Percentiles rank a stretch among this genome's conserved stretches.
These are phyloP conservation scores for Picochlorum sp. DNA, from an alignment of 139 green algal genomes.

Conservation along the genomic window DNA sequence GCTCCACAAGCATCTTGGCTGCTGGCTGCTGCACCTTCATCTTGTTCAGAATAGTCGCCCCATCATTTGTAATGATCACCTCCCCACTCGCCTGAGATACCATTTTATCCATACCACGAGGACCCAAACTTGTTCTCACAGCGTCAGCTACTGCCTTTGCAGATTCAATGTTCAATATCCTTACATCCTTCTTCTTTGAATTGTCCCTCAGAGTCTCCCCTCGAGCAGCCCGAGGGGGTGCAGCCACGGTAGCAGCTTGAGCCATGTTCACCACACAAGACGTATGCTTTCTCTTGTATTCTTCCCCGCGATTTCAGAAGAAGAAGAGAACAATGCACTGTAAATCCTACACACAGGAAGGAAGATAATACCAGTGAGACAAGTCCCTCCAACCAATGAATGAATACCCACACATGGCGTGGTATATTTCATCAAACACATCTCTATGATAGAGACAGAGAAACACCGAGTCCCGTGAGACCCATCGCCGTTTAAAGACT, in stretches of 20 bases:
- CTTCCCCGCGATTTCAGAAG: too few species aligned
- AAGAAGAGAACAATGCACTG: too few species aligned
- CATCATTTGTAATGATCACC: slow-evolving; percentile 99
- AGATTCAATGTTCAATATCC: slow-evolving; percentile 91
- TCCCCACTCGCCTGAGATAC: slow-evolving; percentile 80
- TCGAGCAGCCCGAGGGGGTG: slow-evolving; percentile 11
- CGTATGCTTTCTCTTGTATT: too few species aligned
- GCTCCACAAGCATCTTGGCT: slow-evolving; percentile 99
- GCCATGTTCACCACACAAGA: background rate
- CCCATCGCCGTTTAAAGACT: too few species aligned
- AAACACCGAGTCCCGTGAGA: too few species aligned
- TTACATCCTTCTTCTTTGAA: slow-evolving; percentile 85
- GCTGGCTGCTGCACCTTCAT: slow-evolving; percentile 95
- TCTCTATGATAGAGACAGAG: too few species aligned
- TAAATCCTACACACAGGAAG: too few species aligned
- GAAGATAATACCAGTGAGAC: too few species aligned
- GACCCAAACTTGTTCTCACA: slow-evolving; percentile 87
- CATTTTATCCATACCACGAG: slow-evolving; percentile 99
- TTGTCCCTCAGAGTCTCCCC: slow-evolving; percentile 59
- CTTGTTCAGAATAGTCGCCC: slow-evolving; percentile 97
- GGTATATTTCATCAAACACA: too few species aligned
- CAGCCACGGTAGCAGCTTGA: slow-evolving; percentile 8
- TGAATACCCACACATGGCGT: too few species aligned
- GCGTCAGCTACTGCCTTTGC: slow-evolving; percentile 96
- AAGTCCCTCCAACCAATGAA: too few species aligned